Percentiles rank a stretch among this genome's conserved stretches.
These are phyloP conservation scores for Cryphonectria carpinicola DNA, from an alignment of 2,329 filamentous ascomycete genomes.

Conservation along the genomic window DNA sequence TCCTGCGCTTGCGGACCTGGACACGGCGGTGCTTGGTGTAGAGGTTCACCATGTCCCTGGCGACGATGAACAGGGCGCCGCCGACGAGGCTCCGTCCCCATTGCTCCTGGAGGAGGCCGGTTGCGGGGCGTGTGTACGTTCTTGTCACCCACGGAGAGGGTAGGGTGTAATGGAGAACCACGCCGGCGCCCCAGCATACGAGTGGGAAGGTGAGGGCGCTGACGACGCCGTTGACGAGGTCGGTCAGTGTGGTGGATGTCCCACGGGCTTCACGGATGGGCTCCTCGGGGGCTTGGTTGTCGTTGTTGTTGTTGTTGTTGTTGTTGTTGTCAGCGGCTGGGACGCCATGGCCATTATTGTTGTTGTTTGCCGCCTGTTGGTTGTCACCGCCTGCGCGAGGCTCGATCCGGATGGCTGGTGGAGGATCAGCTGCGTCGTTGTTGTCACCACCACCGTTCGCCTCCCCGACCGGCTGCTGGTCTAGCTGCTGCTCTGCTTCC, in stretches of 20 bases:
- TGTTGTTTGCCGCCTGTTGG: slow-evolving; percentile 11
- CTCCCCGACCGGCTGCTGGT: slow-evolving; percentile 15
- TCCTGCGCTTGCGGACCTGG: slow-evolving; percentile 57
- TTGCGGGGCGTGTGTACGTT: slow-evolving; percentile 45
- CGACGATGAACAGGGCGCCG: slow-evolving; percentile 83
- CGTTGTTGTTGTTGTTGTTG: slow-evolving; percentile 30
- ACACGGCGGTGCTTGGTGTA: slow-evolving; percentile 68
- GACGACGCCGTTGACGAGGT: slow-evolving; percentile 54
- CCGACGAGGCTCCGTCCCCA: slow-evolving; percentile 92
- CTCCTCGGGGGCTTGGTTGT: slow-evolving; percentile 28
- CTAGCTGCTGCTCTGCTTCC: slow-evolving; percentile 10
- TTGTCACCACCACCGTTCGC: slow-evolving; percentile 15
- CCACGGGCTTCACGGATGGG: slow-evolving; percentile 35
- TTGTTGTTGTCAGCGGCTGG: slow-evolving; percentile 27
- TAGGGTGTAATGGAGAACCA: slow-evolving; percentile 69
- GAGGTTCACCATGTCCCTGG: slow-evolving; percentile 69
- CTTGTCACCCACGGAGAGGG: slow-evolving; percentile 69
- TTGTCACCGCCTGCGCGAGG: slow-evolving; percentile 17
- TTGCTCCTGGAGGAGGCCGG: slow-evolving; percentile 75
- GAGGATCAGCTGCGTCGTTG: slow-evolving; percentile 19
- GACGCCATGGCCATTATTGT: slow-evolving; percentile 27
- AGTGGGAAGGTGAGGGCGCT: slow-evolving; percentile 75
- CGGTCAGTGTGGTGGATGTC: slow-evolving; percentile 42
- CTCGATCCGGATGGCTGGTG: slow-evolving; percentile 19
- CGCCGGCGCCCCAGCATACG: slow-evolving; percentile 78